phyloP scores from a whole-genome alignment of 805 yeast genomes.

The Metschnikowia cerradonensis region DNA sequence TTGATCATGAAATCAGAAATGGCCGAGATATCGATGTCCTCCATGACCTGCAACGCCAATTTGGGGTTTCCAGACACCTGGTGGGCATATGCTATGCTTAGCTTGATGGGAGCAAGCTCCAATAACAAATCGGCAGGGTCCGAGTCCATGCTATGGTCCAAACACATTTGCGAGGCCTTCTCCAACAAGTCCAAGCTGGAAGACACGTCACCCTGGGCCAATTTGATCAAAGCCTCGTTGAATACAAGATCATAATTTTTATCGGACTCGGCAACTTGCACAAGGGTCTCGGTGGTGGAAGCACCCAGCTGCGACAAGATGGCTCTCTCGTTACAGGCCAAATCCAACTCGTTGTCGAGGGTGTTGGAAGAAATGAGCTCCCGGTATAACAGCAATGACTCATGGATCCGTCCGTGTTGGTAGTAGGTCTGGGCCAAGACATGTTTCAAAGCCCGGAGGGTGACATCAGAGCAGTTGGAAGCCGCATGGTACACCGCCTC shows the following conservation, averaged over 20 bases:
- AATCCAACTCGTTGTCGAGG: slow-evolving; percentile 47
- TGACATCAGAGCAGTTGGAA: slow-evolving; percentile 12
- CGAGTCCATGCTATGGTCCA: slow-evolving; percentile 29
- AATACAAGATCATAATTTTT: slow-evolving; percentile 54
- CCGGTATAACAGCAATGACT: slow-evolving; percentile 46
- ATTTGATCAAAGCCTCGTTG: slow-evolving; percentile 52
- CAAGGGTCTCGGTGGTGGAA: slow-evolving; percentile 1
- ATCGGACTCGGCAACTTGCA: slow-evolving; percentile 14
- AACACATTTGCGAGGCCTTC: slow-evolving; percentile 43
- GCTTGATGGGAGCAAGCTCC: slow-evolving; percentile 57
- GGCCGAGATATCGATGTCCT: slow-evolving; percentile 19
- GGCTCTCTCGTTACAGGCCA: slow-evolving; percentile 64
- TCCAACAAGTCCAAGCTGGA: slow-evolving; percentile 43
- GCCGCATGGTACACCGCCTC: slow-evolving; percentile 15
- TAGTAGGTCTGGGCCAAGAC: slow-evolving; percentile 53
- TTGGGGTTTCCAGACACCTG: slow-evolving; percentile 18
- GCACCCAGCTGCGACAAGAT: slow-evolving; percentile 48
- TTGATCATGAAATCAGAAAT: slow-evolving; percentile 38
- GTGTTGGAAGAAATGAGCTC: slow-evolving; percentile 32
- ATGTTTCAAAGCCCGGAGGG: slow-evolving; percentile 40
- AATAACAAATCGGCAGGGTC: slow-evolving; percentile 41
- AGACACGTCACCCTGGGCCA: slow-evolving; percentile 38
- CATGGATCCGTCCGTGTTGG: slow-evolving; percentile 39
- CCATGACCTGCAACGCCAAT: slow-evolving; percentile 11
- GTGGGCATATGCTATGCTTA: slow-evolving; percentile 57